Evolutionary conservation across 1,139 yeast genomes (phyloP).

Genomic region (Debaryomyces sp.): DNA sequence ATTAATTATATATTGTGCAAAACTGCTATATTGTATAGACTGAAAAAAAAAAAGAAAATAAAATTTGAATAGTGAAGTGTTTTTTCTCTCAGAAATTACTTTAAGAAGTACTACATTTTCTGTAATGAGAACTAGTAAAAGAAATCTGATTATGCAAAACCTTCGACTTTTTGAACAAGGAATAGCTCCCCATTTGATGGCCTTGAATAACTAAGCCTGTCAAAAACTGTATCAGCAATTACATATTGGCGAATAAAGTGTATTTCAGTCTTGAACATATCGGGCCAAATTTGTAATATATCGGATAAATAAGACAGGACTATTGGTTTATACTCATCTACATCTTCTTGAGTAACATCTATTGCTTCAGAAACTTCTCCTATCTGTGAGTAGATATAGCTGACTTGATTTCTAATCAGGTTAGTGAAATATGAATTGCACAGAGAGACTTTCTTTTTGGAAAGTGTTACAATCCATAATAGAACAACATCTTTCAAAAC

Average conservation of each 20-base stretch:
- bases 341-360: slow-evolving; percentile 9
- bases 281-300: slow-evolving; percentile 2
- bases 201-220: slow-evolving; percentile 10
- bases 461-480: slow-evolving; percentile 12
- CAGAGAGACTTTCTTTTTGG: slow-evolving; percentile 1
- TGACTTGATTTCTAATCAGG: not conserved
- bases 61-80: too few relatives aligned
- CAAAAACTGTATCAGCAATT: slow-evolving; percentile 10
- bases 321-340: slow-evolving; percentile 3
- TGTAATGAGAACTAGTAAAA: not conserved
- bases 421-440: not conserved
- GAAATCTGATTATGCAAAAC: not conserved
- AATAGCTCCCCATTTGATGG: slow-evolving; percentile 10
- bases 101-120: not conserved
- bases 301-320: slow-evolving; percentile 1
- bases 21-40: too few relatives aligned
- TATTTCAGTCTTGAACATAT: slow-evolving; percentile 7
- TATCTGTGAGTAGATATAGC: slow-evolving; percentile 7
- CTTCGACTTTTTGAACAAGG: slow-evolving; percentile 9
- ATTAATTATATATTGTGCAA: too few relatives aligned
- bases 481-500: slow-evolving; percentile 6
- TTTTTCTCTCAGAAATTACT: too few relatives aligned
- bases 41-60: too few relatives aligned
- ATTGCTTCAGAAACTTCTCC: slow-evolving; percentile 6
- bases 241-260: slow-evolving; percentile 7